Evolutionary conservation across 805 yeast species (phyloP), one percentile per base, ranked within the genome.

Genomic region (Candida piceae): DNA sequence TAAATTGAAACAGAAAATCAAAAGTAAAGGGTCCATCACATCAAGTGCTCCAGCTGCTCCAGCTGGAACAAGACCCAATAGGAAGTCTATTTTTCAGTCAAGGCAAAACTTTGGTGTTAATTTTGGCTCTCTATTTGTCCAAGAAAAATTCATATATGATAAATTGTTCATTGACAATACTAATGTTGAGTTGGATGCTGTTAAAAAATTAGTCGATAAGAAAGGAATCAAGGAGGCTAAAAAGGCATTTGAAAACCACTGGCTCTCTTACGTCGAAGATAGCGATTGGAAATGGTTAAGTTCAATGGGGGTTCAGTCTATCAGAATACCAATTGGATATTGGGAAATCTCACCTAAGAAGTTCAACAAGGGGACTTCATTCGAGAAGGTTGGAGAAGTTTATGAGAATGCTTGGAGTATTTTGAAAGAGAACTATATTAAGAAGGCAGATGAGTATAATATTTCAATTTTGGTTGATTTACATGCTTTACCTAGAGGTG

Each of bases 401-500:
- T 90, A 90, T 59, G 45, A 46, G n/a, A 69, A 74, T 47, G 81
- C 95, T 0, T 90, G 97, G 97, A 56, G 57, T 5, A 64, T 70
- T 16, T 67, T 81, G 42, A 77, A 75, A 55, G 43, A 58, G 19
- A 18, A 40, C 7, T 67, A 76, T 37, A 67, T 88, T 29, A 66
- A 69, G 31, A 72, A 66, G 35, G 97, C 97, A 2, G 70, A 55
- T 0, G 42, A 66, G 15, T 60, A 77, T 48, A 67, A 72, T 21
- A 90, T 90, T 40, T 83, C 87, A 10, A 78, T 90, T 1, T 51
- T 90, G 36, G 72, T 90, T 12, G 97, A 90, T 59, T 51, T 90
- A 29, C 97, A 93, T 60, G 97, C 84, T 0, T 60, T 90, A 8
- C 97, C 97, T 4, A 87, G 86, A 11, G 97, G 97, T 25, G 97